Conservation (phyloP, 371 early-diverging fungal species). For the Saksenaea oblongispora region DNA sequence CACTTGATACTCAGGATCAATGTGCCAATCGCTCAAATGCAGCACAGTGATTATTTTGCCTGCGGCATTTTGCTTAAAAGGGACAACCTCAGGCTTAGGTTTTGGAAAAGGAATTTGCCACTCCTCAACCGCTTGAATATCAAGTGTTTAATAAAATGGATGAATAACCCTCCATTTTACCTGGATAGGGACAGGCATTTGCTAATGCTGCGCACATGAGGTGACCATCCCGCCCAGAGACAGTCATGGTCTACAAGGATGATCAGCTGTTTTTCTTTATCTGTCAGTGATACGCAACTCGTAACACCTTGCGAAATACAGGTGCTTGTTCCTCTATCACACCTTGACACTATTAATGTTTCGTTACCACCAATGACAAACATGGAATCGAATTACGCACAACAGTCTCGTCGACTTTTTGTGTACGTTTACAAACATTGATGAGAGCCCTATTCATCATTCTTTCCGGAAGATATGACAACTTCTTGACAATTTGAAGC, state of each 20-base stretch:
- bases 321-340: constrained; percentile 51
- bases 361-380: not conserved
- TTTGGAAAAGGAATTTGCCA: constrained; percentile 55
- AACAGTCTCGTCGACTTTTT: constrained; percentile 37
- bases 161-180: constrained; percentile 14
- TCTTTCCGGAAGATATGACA: constrained; percentile 38
- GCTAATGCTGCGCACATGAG: constrained; percentile 43
- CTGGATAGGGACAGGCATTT: constrained; percentile 52
- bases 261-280: not conserved
- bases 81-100: constrained; percentile 36
- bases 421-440: constrained; percentile 34
- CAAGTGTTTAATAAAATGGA: not conserved
- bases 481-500: constrained; percentile 33
- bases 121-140: constrained; percentile 24
- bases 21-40: constrained; percentile 68
- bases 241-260: constrained; percentile 44
- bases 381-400: constrained; percentile 21
- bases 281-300: constrained; percentile 21
- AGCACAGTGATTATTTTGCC: constrained; percentile 46
- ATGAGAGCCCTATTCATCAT: constrained; percentile 29
- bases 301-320: constrained; percentile 40
- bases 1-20: constrained; percentile 54
- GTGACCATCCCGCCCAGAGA: constrained; percentile 50
- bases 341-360: constrained; percentile 43
- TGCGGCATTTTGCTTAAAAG: constrained; percentile 13